phyloP scores from a whole-genome alignment of 2,329 filamentous ascomycete species.

The Diaporthe eres region DNA sequence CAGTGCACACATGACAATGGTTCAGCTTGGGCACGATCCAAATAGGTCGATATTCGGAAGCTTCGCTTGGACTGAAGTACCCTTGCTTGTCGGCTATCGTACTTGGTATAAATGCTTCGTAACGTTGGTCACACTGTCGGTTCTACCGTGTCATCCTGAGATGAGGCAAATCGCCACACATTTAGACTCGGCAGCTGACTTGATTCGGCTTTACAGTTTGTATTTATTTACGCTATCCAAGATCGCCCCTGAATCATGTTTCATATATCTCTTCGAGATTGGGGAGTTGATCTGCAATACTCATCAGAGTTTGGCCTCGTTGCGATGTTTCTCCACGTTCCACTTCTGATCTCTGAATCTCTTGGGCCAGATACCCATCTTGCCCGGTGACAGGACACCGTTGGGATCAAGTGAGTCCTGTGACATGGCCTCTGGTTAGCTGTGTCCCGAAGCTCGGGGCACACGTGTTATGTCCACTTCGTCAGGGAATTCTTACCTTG shows the following conservation, averaged over 20 bases:
- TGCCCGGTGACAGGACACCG: conserved; percentile 55
- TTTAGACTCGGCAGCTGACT: background rate
- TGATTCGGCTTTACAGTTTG: background rate
- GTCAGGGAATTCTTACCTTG: conserved; percentile 48
- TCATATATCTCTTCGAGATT: no score
- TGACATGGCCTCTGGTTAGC: background rate
- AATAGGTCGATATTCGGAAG: background rate
- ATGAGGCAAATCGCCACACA: background rate
- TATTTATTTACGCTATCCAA: background rate
- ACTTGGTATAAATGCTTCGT: no score
- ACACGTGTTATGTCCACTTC: rapidly evolving
- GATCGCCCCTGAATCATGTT: rapidly evolving
- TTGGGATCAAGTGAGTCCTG: conserved; percentile 55
- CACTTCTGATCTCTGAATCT: conserved; percentile 27
- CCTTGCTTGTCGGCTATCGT: background rate
- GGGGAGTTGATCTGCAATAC: rapidly evolving
- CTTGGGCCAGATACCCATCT: conserved; percentile 54
- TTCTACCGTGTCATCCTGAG: background rate
- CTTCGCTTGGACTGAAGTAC: rapidly evolving
- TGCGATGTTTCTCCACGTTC: background rate
- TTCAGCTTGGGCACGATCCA: no score
- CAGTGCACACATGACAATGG: no score
- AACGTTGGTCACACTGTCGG: no score
- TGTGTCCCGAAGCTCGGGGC: rapidly evolving
- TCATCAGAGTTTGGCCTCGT: background rate